Evolutionary conservation across 2,329 filamentous ascomycete species (phyloP), one percentile per base, ranked within the genome.

Genomic region (Botryotinia narcissicola): DNA sequence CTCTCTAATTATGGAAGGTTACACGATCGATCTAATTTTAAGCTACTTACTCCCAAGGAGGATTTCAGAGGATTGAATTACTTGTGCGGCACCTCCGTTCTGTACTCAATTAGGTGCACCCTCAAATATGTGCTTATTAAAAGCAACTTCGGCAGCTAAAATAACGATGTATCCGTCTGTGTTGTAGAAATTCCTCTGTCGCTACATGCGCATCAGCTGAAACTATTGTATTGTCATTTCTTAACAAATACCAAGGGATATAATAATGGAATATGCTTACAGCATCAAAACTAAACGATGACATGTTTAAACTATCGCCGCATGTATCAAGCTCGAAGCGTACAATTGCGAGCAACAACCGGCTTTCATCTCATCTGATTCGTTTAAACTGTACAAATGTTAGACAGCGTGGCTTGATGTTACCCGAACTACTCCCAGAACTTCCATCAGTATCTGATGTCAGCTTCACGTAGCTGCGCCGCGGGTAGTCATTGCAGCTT

Each of bases 401-500:
- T 68, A 68, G 35, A 57, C 48, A 9, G 25, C 18, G 48, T 68
- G 66, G 48, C 66, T 68, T 68, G 48, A 57, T 57, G 18, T 69
- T 42, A 71, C 42, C 54, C 42, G 42, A 46, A 63, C 2, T n/a
- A 40, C 42, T 51, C 44, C 42, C 42, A n/a, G 14, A 22, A 46
- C 67, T 60, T 42, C 18, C 29, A 32, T 37, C 29, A 22, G 4
- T 35, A 20, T 48, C 54, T 63, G 69, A 64, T 40, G 69, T 71
- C 69, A 71, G 69, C 69, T 51, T 71, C 32, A 64, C 25, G 37
- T 42, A 51, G 42, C 69, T 64, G 59, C 69, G 69, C 69, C 69
- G 69, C 32, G 46, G 59, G 20, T 10, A 29, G 20, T n/a, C 16
- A 37, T 29, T 46, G n/a, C 32, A 62, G 37, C 67, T 40, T 35